These are phyloP conservation scores for Pythium dissimile DNA, from an alignment of 352 stramenopile species.

Conservation along the genomic window DNA sequence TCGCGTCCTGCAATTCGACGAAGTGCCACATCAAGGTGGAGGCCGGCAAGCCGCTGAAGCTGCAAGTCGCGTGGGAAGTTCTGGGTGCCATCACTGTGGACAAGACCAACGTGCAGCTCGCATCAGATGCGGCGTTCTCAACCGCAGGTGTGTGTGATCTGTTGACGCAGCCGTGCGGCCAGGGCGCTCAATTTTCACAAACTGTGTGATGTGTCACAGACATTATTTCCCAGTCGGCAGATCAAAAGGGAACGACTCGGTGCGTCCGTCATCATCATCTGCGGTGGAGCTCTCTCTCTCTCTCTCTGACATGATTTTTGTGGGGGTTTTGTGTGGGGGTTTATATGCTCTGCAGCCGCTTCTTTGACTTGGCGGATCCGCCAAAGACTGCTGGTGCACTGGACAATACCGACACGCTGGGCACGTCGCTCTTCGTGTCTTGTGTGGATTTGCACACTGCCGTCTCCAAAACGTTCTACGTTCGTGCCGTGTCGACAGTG, in stretches of 20 bases:
- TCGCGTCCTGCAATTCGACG: conserved; percentile 44
- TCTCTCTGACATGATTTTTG: neutral
- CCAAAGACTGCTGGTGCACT: conserved; percentile 27
- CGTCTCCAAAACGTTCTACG: conserved; percentile 39
- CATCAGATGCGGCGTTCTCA: conserved; percentile 47
- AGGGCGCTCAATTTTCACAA: too few relatives aligned
- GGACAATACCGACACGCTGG: conserved; percentile 39
- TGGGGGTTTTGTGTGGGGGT: too few relatives aligned
- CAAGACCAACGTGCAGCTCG: conserved; percentile 65
- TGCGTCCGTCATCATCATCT: conserved; percentile 5
- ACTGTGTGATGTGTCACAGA: too few relatives aligned
- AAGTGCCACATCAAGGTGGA: conserved; percentile 32
- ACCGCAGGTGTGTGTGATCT: conserved; percentile 16
- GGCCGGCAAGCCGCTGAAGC: conserved; percentile 32
- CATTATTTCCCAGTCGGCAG: conserved; percentile 44
- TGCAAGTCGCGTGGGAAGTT: conserved; percentile 78
- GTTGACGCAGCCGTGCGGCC: too few relatives aligned
- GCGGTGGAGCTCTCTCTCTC: neutral
- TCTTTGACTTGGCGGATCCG: conserved; percentile 52
- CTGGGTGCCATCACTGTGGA: conserved; percentile 74
- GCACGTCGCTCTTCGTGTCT: conserved; percentile 65
- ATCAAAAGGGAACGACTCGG: conserved; percentile 50
- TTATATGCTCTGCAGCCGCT: conserved; percentile 35
- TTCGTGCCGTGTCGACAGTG: conserved; percentile 63
- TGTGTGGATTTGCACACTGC: conserved; percentile 44